Base-by-base conservation (phyloP, 768 basidiomycete species). In the Lanmaoa rubissima region DNA sequence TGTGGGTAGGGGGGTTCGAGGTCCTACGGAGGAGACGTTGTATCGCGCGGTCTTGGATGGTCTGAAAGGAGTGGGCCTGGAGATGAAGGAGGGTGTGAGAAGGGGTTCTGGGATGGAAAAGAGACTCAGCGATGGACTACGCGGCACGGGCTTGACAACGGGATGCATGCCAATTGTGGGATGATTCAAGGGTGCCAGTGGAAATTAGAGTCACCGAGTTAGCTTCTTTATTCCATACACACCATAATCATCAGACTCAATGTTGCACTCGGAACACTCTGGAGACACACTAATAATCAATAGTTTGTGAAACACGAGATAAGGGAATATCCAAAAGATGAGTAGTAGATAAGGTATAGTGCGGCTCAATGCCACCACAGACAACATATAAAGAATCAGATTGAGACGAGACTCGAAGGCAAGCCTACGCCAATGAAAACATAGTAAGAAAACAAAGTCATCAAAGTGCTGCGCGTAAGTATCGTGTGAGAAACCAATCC, bases 41-140 rank as follows among this genome's bases (percentile, higher is more conserved):
- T 92, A 86, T 73, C 68, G 62, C 21, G 79, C 82, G 0, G 82
- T 94, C 16, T 71, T 96, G 71, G 65, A 72, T 8, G 80, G 82
- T 7, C 68, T 96, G 67, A 80, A 84, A 59, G 74, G 76, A 36
- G 76, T 72, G 6, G 77, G 77, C 6, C 48, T 80, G 8, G 73
- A 73, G 13, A 73, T 79, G 68, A 67, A 65, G 57, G 78, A 80
- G 61, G 59, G 60, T 4, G 65, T 75, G 42, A 57, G 53, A 17
- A 61, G 35, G 32, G 84, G 84, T 13, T 59, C 80, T 26, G 77
- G 75, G 1, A 82, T 87, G 79, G 75, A 73, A 56, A 79, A 78
- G 60, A 65, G 54, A 17, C 61, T 71, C 9, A 9, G 59, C 21
- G 54, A 47, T 44, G 73, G 69, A 19, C 53, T 72, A 7, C 55